Percentiles rank a stretch among this genome's conserved stretches.
phyloP scores from a whole-genome alignment of 345 rosid species.

The Pistacia atlantica region DNA sequence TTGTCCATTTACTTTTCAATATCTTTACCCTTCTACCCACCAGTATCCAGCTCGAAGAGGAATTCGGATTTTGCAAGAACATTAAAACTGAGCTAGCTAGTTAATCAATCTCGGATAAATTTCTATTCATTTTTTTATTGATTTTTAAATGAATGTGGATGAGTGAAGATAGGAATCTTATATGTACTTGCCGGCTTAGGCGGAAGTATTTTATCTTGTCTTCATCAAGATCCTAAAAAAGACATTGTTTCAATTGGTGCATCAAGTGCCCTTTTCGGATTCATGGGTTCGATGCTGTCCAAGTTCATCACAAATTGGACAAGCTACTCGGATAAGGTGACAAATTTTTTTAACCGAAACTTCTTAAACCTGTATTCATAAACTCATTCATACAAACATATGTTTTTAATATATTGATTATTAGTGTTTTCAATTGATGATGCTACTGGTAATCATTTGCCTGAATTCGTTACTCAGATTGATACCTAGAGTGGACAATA shows the following conservation, averaged over 20 bases:
- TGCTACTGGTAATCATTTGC: conserved; percentile 55
- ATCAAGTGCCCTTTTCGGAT: conserved; percentile 92
- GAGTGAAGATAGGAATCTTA: conserved; percentile 73
- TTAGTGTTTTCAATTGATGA: conserved; percentile 70
- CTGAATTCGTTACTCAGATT: conserved; percentile 73
- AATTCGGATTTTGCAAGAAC: conserved; percentile 84
- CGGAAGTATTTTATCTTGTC: conserved; percentile 73
- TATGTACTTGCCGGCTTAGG: conserved; percentile 78
- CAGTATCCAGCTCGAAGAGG: conserved; percentile 77
- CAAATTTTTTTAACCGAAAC: no score
- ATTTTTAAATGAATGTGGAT: not conserved
- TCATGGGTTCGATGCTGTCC: conserved; percentile 90
- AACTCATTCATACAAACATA: no score
- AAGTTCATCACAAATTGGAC: conserved; percentile 96
- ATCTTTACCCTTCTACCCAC: conserved; percentile 71
- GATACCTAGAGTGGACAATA: conserved; percentile 80
- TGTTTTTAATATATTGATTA: not conserved
- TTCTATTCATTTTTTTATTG: not conserved
- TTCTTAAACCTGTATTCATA: no score
- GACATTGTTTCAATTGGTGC: conserved; percentile 81
- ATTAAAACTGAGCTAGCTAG: not conserved
- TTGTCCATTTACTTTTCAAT: conserved; percentile 69
- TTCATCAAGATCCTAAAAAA: conserved; percentile 27
- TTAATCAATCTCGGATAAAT: no score
- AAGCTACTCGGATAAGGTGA: conserved; percentile 78